A percentile compares a stretch with the other conserved stretches of the same genome.
Evolutionary conservation across 1,284 basidiomycete genomes (phyloP).

Genomic region (Microbotryum lychnidis-dioicae): DNA sequence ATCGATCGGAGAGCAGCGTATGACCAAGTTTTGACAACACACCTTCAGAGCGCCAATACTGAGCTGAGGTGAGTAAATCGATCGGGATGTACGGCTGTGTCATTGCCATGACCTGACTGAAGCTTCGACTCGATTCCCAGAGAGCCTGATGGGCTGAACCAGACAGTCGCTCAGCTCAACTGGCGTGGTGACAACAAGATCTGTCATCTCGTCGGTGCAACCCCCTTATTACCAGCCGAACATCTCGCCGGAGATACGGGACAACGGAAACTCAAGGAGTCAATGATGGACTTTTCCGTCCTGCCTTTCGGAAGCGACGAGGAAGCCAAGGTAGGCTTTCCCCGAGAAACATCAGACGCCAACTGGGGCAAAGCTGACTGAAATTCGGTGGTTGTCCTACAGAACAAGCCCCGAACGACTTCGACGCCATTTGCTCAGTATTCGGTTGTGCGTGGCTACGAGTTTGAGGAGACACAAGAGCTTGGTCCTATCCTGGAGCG

Average conservation of each 20-base stretch:
- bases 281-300: slow-evolving; percentile 7
- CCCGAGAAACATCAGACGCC: not conserved
- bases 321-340: not conserved
- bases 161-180: slow-evolving; percentile 48
- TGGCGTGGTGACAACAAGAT: slow-evolving; percentile 52
- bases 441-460: slow-evolving; percentile 18
- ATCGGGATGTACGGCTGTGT: not conserved
- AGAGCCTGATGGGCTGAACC: slow-evolving; percentile 12
- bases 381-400: slow-evolving; percentile 4
- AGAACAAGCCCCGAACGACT: not conserved
- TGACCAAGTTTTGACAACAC: slow-evolving; percentile 8
- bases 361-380: not conserved
- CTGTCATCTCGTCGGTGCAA: slow-evolving; percentile 52
- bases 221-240: slow-evolving; percentile 42
- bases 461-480: slow-evolving; percentile 17
- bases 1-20: slow-evolving; percentile 7
- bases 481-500: slow-evolving; percentile 24
- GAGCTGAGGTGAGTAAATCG: slow-evolving; percentile 15
- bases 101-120: not conserved
- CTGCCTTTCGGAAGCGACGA: not conserved
- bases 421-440: slow-evolving; percentile 20
- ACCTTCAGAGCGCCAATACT: slow-evolving; percentile 20
- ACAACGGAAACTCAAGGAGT: not conserved
- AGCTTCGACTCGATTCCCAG: not conserved
- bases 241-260: not conserved